These are phyloP conservation scores for Globisporangium alternatum DNA, from an alignment of 352 stramenopile species.

Conservation along the genomic window DNA sequence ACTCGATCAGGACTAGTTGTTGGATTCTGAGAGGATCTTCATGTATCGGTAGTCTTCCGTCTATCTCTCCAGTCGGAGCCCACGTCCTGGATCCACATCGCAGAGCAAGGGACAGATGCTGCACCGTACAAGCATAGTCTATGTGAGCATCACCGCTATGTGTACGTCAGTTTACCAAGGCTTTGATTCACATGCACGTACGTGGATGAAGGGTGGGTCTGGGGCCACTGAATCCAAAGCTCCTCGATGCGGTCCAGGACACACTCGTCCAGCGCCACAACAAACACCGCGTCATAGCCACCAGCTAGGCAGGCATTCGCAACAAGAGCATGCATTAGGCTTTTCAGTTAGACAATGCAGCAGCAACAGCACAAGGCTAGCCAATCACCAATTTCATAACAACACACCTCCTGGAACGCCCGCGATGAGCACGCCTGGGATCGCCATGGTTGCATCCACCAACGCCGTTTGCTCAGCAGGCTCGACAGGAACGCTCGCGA, in stretches of 20 bases:
- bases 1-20: neutral
- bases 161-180: neutral
- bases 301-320: constrained; percentile 56
- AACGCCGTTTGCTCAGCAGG: constrained; percentile 90
- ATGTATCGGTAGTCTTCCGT: neutral
- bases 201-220: constrained; percentile 38
- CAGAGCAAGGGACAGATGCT: constrained; percentile 75
- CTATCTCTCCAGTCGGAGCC: constrained; percentile 8
- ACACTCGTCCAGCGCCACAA: constrained; percentile 69
- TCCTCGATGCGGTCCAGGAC: constrained; percentile 59
- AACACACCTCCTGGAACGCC: constrained; percentile 89
- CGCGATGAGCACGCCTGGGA: constrained; percentile 92
- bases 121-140: neutral
- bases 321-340: neutral
- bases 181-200: constrained; percentile 22
- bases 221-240: constrained; percentile 73
- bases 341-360: neutral
- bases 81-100: constrained; percentile 27
- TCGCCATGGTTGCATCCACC: constrained; percentile 89
- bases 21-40: neutral
- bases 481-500: constrained; percentile 91
- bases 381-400: too few relatives aligned
- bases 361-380: neutral
- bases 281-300: constrained; percentile 96
- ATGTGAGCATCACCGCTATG: neutral